These are phyloP conservation scores for Apium graveolens DNA, from an alignment of 129 eudicot species.

Conservation along the genomic window DNA sequence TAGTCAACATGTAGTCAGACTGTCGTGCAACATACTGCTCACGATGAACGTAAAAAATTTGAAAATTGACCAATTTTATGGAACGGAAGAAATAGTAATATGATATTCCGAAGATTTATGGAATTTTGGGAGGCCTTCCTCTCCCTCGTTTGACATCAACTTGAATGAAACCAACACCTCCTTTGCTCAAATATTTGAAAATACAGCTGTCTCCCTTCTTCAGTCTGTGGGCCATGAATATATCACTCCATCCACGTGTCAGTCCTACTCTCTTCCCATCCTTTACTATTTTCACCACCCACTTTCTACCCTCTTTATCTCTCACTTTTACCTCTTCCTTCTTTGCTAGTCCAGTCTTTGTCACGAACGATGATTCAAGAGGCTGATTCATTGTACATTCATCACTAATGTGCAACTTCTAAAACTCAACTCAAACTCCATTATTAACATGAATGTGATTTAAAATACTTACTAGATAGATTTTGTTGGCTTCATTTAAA, in stretches of 20 bases:
- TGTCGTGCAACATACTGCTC: not conserved
- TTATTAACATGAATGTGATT: not conserved
- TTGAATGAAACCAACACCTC: not conserved
- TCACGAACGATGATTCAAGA: not conserved
- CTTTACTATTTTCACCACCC: not conserved
- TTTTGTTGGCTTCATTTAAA: not conserved
- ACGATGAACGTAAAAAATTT: too few relatives aligned
- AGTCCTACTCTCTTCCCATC: not conserved
- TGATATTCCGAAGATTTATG: too few relatives aligned
- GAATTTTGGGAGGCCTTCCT: not conserved
- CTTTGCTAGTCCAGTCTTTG: not conserved
- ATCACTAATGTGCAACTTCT: not conserved
- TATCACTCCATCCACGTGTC: not conserved
- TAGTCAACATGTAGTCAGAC: not conserved
- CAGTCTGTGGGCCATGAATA: not conserved
- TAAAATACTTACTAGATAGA: not conserved
- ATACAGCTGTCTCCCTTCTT: not conserved
- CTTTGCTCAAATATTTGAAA: not conserved
- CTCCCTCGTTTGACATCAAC: not conserved
- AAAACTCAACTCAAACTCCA: not conserved
- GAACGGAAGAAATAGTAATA: too few relatives aligned
- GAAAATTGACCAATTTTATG: too few relatives aligned
- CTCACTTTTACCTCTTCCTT: not conserved
- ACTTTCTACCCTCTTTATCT: not conserved
- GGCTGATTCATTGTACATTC: not conserved